phyloP scores from a whole-genome alignment of 495 filamentous ascomycete genomes.

The Barbatosphaeria neglecta region DNA sequence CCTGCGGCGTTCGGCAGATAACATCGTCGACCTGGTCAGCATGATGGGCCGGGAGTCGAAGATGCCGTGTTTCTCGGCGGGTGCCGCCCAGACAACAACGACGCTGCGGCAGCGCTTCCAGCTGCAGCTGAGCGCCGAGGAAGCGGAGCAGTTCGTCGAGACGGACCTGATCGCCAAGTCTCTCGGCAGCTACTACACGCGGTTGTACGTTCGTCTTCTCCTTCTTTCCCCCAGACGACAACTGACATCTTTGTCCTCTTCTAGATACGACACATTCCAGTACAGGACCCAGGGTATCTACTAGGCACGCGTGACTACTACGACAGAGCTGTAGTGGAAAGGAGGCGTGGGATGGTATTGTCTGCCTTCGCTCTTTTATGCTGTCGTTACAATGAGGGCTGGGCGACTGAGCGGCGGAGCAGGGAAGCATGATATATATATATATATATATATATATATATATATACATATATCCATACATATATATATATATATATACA shows the following conservation, averaged over 20 bases:
- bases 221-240: no score
- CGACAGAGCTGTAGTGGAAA: no score
- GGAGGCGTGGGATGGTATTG: no score
- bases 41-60: conserved; percentile 66
- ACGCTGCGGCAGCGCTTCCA: conserved; percentile 55
- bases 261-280: conserved; percentile 68
- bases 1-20: conserved; percentile 56
- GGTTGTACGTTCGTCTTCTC: conserved; percentile 47
- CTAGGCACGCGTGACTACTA: no score
- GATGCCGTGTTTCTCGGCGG: conserved; percentile 65
- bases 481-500: no score
- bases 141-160: conserved; percentile 63
- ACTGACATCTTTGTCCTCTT: no score
- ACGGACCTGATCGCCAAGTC: conserved; percentile 59
- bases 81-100: conserved; percentile 47
- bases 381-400: no score
- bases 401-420: no score
- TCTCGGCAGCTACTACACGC: conserved; percentile 64
- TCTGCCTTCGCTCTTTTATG: no score
- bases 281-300: conserved; percentile 74
- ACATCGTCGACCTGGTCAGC: conserved; percentile 58
- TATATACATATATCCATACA: no score
- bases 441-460: no score
- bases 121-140: conserved; percentile 60
- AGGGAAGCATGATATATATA: no score